A percentile compares a stretch with the other conserved stretches of the same genome.
phyloP scores from a whole-genome alignment of 352 stramenopile genomes.

The Phytopythium chamaehyphon region DNA sequence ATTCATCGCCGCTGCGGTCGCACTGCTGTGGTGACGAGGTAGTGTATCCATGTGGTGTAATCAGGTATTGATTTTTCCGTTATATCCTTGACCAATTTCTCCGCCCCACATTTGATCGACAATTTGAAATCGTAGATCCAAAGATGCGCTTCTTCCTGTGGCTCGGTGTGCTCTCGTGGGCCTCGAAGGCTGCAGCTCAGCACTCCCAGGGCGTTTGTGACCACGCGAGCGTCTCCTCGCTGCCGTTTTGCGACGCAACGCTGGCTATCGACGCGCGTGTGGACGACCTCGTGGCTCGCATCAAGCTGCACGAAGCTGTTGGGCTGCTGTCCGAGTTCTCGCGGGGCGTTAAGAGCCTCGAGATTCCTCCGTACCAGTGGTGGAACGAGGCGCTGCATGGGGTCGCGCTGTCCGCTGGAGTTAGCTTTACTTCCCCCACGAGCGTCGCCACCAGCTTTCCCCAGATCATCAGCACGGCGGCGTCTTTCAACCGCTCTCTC shows the following conservation, averaged over 20 bases:
- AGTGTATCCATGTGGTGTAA: too few relatives aligned
- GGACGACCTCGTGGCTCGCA: conserved; percentile 52
- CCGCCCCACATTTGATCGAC: too few relatives aligned
- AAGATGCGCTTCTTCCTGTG: conserved; percentile 5
- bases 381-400: conserved; percentile 90
- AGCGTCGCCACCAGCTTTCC: conserved; percentile 88
- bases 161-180: neutral
- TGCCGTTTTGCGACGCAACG: conserved; percentile 69
- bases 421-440: conserved; percentile 47
- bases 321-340: conserved; percentile 67
- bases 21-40: conserved; percentile 5
- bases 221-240: conserved; percentile 24
- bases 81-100: too few relatives aligned
- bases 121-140: too few relatives aligned
- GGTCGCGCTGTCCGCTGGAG: conserved; percentile 62
- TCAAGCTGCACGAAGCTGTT: conserved; percentile 69
- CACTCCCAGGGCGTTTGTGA: conserved; percentile 53
- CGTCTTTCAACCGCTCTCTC: conserved; percentile 87
- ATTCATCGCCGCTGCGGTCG: conserved; percentile 10
- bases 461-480: conserved; percentile 68
- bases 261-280: conserved; percentile 54
- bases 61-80: too few relatives aligned
- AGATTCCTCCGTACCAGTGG: conserved; percentile 78
- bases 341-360: conserved; percentile 16
- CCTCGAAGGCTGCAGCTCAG: conserved; percentile 1